phyloP scores from a whole-genome alignment of 1,139 yeast species.

The Yamadazyma triangularis region DNA sequence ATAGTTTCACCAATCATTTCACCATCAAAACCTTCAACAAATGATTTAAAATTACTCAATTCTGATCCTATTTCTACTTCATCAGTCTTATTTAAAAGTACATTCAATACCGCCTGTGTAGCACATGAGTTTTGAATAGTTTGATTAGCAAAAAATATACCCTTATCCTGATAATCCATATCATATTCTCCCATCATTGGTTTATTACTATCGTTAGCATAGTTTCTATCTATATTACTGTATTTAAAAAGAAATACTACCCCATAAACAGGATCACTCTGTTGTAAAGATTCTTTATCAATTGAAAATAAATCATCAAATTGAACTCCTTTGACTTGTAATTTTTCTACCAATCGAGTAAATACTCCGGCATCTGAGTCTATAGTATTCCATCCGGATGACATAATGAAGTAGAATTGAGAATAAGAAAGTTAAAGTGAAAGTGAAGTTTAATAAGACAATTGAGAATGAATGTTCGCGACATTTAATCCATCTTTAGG shows the following conservation, averaged over 20 bases:
- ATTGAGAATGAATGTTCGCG: too few species aligned
- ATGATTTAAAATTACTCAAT: constrained; percentile 44
- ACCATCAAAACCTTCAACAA: constrained; percentile 54
- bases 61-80: constrained; percentile 47
- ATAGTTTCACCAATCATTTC: constrained; percentile 61
- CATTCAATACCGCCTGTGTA: constrained; percentile 69
- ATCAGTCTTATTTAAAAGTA: constrained; percentile 39
- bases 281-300: constrained; percentile 42
- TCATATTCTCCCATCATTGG: constrained; percentile 48
- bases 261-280: constrained; percentile 49
- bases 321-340: constrained; percentile 55
- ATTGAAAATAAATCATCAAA: constrained; percentile 58
- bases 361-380: constrained; percentile 75
- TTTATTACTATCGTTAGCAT: constrained; percentile 20
- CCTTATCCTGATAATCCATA: constrained; percentile 27
- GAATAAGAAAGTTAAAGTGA: too few species aligned
- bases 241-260: constrained; percentile 64
- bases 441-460: too few species aligned
- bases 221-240: constrained; percentile 33
- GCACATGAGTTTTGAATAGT: constrained; percentile 72
- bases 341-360: constrained; percentile 56
- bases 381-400: constrained; percentile 64
- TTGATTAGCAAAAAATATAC: constrained; percentile 61
- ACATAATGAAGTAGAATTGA: too few species aligned
- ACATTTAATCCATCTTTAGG: too few species aligned